A percentile compares a stretch with the other conserved stretches of the same genome.
Evolutionary conservation across 2,329 filamentous ascomycete species (phyloP).

Genomic region (Tolypocladium pustulatum): DNA sequence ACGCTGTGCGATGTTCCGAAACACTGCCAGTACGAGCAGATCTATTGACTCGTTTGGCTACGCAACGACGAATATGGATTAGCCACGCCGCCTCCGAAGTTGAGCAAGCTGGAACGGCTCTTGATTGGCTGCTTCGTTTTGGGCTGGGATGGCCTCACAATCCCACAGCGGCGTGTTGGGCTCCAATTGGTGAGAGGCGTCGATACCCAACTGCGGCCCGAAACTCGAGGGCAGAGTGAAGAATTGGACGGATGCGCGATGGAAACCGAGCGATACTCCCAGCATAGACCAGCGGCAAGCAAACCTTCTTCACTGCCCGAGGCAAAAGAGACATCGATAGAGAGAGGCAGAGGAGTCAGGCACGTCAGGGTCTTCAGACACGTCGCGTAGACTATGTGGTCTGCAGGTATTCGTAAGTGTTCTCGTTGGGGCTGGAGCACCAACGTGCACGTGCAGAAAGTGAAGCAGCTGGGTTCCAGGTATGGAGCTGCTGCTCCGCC

Average conservation of each 20-base stretch:
- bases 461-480: neutral
- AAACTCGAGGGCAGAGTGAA: constrained; percentile 1
- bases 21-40: neutral
- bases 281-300: neutral
- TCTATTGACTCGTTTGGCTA: neutral
- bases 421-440: neutral
- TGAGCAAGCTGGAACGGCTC: neutral
- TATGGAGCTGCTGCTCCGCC: neutral
- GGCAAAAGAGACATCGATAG: neutral
- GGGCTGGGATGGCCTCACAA: constrained; percentile 11
- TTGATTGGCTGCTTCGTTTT: constrained; percentile 14
- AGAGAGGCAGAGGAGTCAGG: neutral
- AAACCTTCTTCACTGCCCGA: neutral
- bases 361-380: neutral
- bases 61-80: neutral
- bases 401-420: neutral
- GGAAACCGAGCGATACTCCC: neutral
- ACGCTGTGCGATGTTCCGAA: neutral
- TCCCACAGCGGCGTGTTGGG: constrained; percentile 17
- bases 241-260: neutral
- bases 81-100: neutral
- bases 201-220: constrained; percentile 25
- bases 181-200: constrained; percentile 25
- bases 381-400: neutral
- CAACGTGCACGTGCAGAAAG: neutral